phyloP scores from a whole-genome alignment of 352 stramenopile species.

The Thalassiosira livingstoniorum region DNA sequence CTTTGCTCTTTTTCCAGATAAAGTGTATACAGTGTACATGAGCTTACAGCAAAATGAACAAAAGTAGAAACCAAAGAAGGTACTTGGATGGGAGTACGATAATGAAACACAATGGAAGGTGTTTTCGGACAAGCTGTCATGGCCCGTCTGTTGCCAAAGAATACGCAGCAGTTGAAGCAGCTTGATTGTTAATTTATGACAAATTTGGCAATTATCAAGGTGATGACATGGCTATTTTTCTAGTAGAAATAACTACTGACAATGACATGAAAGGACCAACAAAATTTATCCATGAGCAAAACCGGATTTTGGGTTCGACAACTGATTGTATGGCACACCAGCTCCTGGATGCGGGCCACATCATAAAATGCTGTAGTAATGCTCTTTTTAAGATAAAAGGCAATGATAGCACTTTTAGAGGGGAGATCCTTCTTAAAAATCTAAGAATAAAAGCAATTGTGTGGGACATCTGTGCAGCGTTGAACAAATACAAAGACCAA shows the following conservation, averaged over 20 bases:
- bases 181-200: neutral
- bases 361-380: conserved; percentile 9
- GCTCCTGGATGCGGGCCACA: neutral
- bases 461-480: neutral
- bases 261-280: conserved; percentile 8
- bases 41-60: conserved; percentile 5
- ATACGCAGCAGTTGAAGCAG: conserved; percentile 2
- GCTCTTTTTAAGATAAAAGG: neutral
- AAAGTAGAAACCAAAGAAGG: neutral
- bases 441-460: neutral
- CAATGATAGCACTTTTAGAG: conserved; percentile 3
- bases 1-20: neutral
- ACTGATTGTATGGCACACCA: neutral
- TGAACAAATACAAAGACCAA: neutral
- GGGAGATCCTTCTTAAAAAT: neutral
- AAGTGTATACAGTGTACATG: conserved; percentile 4
- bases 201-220: neutral
- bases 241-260: neutral
- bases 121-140: neutral
- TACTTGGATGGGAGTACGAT: neutral
- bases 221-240: conserved; percentile 5
- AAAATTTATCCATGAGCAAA: conserved; percentile 9
- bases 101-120: conserved; percentile 1
- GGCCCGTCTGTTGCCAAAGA: neutral
- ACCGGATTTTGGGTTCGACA: neutral